Evolutionary conservation across 78 protist species (phyloP), one percentile per base, ranked within the genome.

Genomic region (Chrysochromulina parva): DNA sequence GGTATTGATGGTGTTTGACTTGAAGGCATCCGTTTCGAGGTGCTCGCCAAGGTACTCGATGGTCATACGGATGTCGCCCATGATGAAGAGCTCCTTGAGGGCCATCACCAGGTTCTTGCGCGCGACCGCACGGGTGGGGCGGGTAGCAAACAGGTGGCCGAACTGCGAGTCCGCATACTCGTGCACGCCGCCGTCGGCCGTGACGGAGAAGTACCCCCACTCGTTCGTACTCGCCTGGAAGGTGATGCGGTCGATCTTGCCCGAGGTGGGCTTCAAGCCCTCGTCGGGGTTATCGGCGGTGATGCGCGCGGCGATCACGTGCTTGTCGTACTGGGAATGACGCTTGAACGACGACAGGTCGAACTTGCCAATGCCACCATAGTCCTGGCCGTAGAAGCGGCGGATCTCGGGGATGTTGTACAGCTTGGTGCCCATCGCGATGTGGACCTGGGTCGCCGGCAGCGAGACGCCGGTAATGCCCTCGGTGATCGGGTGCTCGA

Each of bases 281-380:
- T 96, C 98, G 58, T 97, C 99, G 17, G 98, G 97, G 94, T 98
- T 97, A 90, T 98, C 99, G 71, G 98, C 98, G 3, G 99, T 98
- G 87, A 98, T 97, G 66, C 99, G 95, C 50, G 92, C 96, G 19
- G 99, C 99, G 26, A 98, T 95, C 65, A 94, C 96, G 93, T 97
- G 98, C 24, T n/a, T 6, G 60, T 11, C 24, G 84, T 80, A 1
- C 47, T 20, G 13, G 24, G n/a, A 11, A 71, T 26, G 71, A n/a
- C n/a, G n/a, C 59, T 60, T 16, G 85, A 52, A 22, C 74, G 24
- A 91, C 73, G 74, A 58, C 86, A 97, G 93, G 91, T 96, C 97
- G 67, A 97, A 93, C 14, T 0, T 13, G 16, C 50, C 4, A 0
- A 9, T 22, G 13, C 78, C 94, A 53, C 55, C 24, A 5, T 90